Evolutionary conservation across 352 stramenopile genomes (phyloP), one percentile per base, ranked within the genome.

Genomic region (Albugo candida): DNA sequence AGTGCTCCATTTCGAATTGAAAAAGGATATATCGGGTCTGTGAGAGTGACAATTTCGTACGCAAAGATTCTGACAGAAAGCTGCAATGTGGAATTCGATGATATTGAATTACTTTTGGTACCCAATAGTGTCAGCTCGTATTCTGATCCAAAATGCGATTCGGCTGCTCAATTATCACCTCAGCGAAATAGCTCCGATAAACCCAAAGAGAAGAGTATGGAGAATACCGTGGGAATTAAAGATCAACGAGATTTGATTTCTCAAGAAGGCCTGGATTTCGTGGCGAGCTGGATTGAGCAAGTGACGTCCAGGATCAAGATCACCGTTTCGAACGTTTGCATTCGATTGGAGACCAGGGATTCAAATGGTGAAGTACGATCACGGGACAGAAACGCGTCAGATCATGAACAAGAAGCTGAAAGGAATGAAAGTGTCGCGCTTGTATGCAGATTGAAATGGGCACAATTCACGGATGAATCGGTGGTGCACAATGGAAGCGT

Each of bases 231-330:
- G 46, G 12, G 41, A 35, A 58, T 52, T 14, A 52, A 52, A 0
- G 74, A 85, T 34, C 60, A 70, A 11, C 52, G 73, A 4, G 76
- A 92, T 47, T 67, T 84, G 55, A 66, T 88, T 11, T 89, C 79
- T 13, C 76, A 89, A 48, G 79, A 92, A 83, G 76, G 79, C 35
- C 69, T 92, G 18, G 79, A 92, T 55, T 92, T 92, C 55, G 79
- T 92, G 20, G 79, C 79, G 17, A 85, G 71, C 43, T 92, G 79
- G 79, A 92, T 92, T 47, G 79, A 92, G 49, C 79, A 87, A 38
- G 79, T 92, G 12, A 89, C 79, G 48, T 88, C 76, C 39, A 92
- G 89, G 52, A 88, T 92, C 56, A 92, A 92, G 55, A 63, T 92
- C 6, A 92, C 78, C 34, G 44, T 92, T 40, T 83, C 78, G 16